Base-by-base conservation (phyloP, 2,329 filamentous ascomycete species). In the Cercospora zeina region DNA sequence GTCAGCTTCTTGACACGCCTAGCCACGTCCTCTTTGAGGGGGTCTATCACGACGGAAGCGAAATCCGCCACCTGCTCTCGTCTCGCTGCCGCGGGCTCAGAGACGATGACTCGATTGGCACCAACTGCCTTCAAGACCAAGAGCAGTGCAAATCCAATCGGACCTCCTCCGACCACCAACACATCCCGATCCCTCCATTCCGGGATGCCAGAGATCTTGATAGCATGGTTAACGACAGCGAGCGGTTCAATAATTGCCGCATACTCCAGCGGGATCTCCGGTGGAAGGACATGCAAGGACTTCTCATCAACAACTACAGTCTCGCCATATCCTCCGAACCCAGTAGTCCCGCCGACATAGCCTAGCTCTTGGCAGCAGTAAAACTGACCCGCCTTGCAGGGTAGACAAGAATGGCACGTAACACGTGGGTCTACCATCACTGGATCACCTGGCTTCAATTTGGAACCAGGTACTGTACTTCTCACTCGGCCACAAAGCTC, bases 381-480 rank as follows among this genome's bases (percentile, higher is more conserved):
- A 16, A 59, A 65, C 3, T n/a, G 56, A 1, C 63, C 59, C 16
- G 53, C 42, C 37, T 58, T 59, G 57, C 68, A 70, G 8, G 64
- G 37, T 7, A 54, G 37, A 59, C 69, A 70, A 34, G 34, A n/a
- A 4, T 54, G 54, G 60, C 68, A 69, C 27, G 67, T 59, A 4
- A 69, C 56, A 5, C 66, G 54, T n/a, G 69, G 69, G 54, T 69
- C 67, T 37, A 69, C 64, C 63, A 70, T 67, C 4, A 69, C 68
- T 4, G 62, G 27, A 36, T 66, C 60, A 1, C 68, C 68, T 14
- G 50, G n/a, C n/a, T 47, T 55, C 24, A 70, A 62, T 36, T 59
- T 59, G 6, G 60, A 65, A 1, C 56, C 57, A 6, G 54, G 34
- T 6, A 67, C 62, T 19, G 65, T 53, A 24, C 54, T 59, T 10